Evolutionary conservation across 352 stramenopile genomes (phyloP).

Genomic region (Phytophthora syringae): DNA sequence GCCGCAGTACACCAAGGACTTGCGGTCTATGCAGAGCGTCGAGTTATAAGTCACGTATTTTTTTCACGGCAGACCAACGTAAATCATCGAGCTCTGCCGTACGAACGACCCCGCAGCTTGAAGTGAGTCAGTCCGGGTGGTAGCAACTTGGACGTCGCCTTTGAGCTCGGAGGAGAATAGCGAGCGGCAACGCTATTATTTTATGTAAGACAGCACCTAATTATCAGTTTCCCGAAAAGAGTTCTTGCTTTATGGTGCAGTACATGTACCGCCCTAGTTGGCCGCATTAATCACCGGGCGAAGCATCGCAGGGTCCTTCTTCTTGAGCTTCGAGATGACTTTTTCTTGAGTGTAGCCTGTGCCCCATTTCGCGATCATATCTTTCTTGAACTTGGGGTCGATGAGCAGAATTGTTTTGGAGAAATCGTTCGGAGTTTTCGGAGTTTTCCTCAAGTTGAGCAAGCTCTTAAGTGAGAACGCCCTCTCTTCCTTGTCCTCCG

Average conservation of each 20-base stretch:
- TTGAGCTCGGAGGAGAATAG: conserved; percentile 33
- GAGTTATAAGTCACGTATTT: conserved; percentile 38
- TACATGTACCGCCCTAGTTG: too few species aligned
- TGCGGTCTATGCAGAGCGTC: conserved; percentile 41
- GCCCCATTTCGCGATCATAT: neutral
- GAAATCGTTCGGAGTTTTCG: neutral
- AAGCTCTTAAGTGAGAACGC: neutral
- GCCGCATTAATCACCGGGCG: neutral
- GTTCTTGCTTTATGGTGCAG: neutral
- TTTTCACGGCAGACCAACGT: conserved; percentile 18
- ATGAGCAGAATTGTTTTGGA: neutral
- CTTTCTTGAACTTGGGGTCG: neutral
- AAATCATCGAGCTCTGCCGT: conserved; percentile 24
- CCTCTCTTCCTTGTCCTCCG: neutral
- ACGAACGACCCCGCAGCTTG: conserved; percentile 18
- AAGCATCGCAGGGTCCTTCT: neutral
- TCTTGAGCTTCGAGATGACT: neutral
- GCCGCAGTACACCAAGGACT: conserved; percentile 37
- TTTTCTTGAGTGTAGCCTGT: neutral
- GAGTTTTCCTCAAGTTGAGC: too few species aligned
- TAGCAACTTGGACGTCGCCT: conserved; percentile 13
- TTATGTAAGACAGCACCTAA: conserved; percentile 47
- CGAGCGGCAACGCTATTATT: conserved; percentile 40
- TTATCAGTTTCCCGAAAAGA: too few species aligned
- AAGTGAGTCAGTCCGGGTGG: conserved; percentile 9